These are phyloP conservation scores for Asparagopsis taxiformis DNA, from an alignment of 31 red algal genomes.

Conservation along the genomic window DNA sequence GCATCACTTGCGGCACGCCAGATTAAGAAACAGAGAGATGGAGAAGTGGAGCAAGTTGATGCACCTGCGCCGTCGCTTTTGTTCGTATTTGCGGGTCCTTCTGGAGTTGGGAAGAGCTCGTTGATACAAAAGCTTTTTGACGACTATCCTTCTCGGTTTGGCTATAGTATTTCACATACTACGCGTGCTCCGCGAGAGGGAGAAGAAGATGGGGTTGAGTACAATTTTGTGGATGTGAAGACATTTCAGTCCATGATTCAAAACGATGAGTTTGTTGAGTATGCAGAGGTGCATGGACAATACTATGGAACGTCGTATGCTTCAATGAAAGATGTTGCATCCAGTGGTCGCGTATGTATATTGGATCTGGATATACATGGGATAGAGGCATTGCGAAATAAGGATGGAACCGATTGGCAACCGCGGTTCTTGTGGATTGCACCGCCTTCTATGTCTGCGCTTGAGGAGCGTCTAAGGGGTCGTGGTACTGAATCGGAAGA, in stretches of 20 bases:
- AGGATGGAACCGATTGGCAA: slow-evolving; percentile 32
- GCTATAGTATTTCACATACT: slow-evolving; percentile 82
- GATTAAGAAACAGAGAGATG: slow-evolving; percentile 15
- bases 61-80: slow-evolving; percentile 13
- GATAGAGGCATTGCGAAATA: slow-evolving; percentile 49
- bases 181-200: slow-evolving; percentile 74
- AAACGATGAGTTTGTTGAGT: slow-evolving; percentile 84
- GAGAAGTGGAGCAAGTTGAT: not conserved
- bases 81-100: slow-evolving; percentile 87
- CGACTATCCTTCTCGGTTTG: slow-evolving; percentile 69
- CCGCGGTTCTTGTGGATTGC: slow-evolving; percentile 73
- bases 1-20: slow-evolving; percentile 20
- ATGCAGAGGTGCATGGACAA: slow-evolving; percentile 91
- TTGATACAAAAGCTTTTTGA: slow-evolving; percentile 73
- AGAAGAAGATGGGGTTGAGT: slow-evolving; percentile 81
- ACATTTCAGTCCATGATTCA: slow-evolving; percentile 68
- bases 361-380: slow-evolving; percentile 92
- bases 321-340: slow-evolving; percentile 44
- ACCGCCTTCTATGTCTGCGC: slow-evolving; percentile 61
- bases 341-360: slow-evolving; percentile 42
- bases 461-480: slow-evolving; percentile 68
- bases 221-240: slow-evolving; percentile 77
- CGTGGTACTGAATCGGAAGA: slow-evolving; percentile 70
- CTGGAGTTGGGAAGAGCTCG: slow-evolving; percentile 89
- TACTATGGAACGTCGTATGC: slow-evolving; percentile 88